Conservation (phyloP, 1,284 basidiomycete genomes). For the Leccinum solheimii region DNA sequence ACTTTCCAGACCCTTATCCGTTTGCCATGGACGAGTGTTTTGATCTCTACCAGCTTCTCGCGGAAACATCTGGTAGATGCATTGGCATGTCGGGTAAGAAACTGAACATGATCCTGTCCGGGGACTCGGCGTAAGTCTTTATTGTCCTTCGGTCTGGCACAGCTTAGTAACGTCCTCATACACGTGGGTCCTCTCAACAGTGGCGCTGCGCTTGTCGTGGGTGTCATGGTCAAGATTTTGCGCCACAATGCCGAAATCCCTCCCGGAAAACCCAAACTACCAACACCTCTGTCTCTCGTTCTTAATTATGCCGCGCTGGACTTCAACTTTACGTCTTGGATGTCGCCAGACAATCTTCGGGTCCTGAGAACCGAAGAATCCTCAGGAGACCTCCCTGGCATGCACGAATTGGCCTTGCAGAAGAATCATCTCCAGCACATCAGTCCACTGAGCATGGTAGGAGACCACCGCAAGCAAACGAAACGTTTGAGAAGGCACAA, state of each 20-base stretch:
- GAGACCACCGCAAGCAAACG: conserved; percentile 53
- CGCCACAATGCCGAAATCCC: conserved; percentile 57
- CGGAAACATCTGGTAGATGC: conserved; percentile 75
- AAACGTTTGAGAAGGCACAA: conserved; percentile 46
- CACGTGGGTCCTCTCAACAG: conserved; percentile 42
- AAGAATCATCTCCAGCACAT: conserved; percentile 89
- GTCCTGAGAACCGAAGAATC: conserved; percentile 84
- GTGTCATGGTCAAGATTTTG: conserved; percentile 81
- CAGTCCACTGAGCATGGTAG: conserved; percentile 86
- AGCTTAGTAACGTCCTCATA: conserved; percentile 12
- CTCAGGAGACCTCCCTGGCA: conserved; percentile 64
- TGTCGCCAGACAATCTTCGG: conserved; percentile 84
- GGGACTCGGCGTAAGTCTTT: conserved; percentile 86
- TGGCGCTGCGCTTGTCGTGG: conserved; percentile 82
- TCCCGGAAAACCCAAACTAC: conserved; percentile 38
- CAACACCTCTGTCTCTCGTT: conserved; percentile 77
- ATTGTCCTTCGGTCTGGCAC: conserved; percentile 5
- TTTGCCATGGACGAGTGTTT: conserved; percentile 95
- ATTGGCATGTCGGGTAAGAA: conserved; percentile 85
- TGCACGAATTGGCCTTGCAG: conserved; percentile 65
- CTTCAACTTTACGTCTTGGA: conserved; percentile 98
- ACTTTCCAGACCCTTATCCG: conserved; percentile 80
- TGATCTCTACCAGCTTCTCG: conserved; percentile 82
- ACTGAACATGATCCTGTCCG: conserved; percentile 76
- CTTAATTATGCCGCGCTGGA: conserved; percentile 84